Evolutionary conservation across 768 basidiomycete genomes (phyloP).

Genomic region (Boletus tomentosulus): DNA sequence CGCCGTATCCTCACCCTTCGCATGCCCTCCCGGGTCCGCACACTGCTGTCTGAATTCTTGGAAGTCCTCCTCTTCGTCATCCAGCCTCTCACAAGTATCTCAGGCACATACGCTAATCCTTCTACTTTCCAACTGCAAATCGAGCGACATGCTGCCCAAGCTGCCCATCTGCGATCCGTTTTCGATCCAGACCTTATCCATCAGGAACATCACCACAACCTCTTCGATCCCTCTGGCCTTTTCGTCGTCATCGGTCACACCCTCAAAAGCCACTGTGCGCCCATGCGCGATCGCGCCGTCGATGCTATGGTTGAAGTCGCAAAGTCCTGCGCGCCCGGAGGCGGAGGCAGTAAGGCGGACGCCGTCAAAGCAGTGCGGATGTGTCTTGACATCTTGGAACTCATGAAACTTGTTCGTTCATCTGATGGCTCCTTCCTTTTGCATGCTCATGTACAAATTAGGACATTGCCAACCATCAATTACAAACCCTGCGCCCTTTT

Average conservation of each 20-base stretch:
- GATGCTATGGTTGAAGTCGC: slow-evolving; percentile 80
- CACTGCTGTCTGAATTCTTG: slow-evolving; percentile 70
- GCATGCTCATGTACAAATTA: slow-evolving; percentile 33
- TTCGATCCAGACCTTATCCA: slow-evolving; percentile 82
- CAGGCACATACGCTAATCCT: slow-evolving; percentile 57
- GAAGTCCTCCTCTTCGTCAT: slow-evolving; percentile 82
- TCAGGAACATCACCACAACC: slow-evolving; percentile 70
- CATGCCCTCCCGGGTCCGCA: slow-evolving; percentile 67
- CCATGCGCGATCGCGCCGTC: slow-evolving; percentile 83
- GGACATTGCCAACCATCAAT: slow-evolving; percentile 97
- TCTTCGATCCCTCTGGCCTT: slow-evolving; percentile 76
- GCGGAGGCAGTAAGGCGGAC: slow-evolving; percentile 52
- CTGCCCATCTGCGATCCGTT: slow-evolving; percentile 62
- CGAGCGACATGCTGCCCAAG: slow-evolving; percentile 59
- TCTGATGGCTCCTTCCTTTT: slow-evolving; percentile 11
- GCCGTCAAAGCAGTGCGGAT: slow-evolving; percentile 71
- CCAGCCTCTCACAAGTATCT: slow-evolving; percentile 65
- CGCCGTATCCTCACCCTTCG: slow-evolving; percentile 53
- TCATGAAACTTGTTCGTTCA: slow-evolving; percentile 86
- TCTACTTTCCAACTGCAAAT: slow-evolving; percentile 56
- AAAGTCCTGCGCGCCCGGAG: slow-evolving; percentile 50
- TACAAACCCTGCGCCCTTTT: slow-evolving; percentile 89
- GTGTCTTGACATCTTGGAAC: slow-evolving; percentile 87
- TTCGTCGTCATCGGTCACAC: slow-evolving; percentile 77
- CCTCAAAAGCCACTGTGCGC: slow-evolving; percentile 88